Evolutionary conservation across 2,329 filamentous ascomycete genomes (phyloP).

Genomic region (Colletotrichum falcatum): DNA sequence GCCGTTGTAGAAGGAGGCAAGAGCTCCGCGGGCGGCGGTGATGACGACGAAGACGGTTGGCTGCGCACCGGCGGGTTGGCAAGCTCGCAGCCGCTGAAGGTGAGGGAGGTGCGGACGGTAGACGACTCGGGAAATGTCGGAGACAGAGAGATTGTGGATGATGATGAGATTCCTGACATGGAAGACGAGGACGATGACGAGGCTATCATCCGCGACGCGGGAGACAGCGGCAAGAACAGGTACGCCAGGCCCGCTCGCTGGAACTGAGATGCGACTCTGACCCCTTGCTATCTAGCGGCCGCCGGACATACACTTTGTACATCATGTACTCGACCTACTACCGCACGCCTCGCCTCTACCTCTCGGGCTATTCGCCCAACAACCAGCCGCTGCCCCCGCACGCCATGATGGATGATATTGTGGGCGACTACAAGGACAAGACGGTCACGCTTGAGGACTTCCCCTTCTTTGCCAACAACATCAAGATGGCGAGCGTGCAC

Average conservation of each 20-base stretch:
- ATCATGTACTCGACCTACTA: conserved; percentile 99
- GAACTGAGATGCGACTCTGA: conserved; percentile 31
- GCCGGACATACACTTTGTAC: conserved; percentile 97
- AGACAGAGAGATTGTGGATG: conserved; percentile 75
- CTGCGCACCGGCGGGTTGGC: conserved; percentile 85
- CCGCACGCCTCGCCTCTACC: conserved; percentile 92
- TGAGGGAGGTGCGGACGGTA: conserved; percentile 85
- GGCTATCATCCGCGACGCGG: conserved; percentile 88
- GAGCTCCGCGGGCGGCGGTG: conserved; percentile 54
- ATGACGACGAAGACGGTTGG: conserved; percentile 88
- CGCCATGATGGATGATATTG: conserved; percentile 96
- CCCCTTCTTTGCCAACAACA: conserved; percentile 88
- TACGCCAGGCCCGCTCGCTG: conserved; percentile 44
- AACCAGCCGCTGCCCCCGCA: conserved; percentile 85
- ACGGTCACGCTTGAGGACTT: conserved; percentile 98
- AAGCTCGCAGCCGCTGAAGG: conserved; percentile 80
- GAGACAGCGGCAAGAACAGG: conserved; percentile 61
- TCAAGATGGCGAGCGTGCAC: conserved; percentile 97
- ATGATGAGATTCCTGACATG: conserved; percentile 97
- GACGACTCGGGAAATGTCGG: conserved; percentile 90
- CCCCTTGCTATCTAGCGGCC: conserved; percentile 65
- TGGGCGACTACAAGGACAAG: conserved; percentile 97
- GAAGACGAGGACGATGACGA: conserved; percentile 98
- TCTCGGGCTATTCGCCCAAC: conserved; percentile 86
- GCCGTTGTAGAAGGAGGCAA: conserved; percentile 76